phyloP scores from a whole-genome alignment of 2,329 filamentous ascomycete species.

The Cytospora schulzeri region DNA sequence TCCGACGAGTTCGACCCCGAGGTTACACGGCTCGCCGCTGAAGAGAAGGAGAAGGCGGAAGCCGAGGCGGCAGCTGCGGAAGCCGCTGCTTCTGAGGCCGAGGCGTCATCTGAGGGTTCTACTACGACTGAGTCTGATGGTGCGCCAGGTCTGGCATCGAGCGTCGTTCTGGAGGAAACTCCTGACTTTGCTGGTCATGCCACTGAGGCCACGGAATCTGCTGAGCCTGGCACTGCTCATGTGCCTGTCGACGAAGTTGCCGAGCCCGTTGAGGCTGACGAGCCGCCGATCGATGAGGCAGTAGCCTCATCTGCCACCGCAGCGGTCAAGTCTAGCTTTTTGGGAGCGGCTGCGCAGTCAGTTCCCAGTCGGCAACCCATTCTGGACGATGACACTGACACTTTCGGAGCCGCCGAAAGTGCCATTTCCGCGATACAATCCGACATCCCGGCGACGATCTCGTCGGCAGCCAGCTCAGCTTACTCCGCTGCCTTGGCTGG shows the following conservation, averaged over 20 bases:
- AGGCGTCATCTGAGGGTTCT: slow-evolving; percentile 29
- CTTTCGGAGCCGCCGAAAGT: slow-evolving; percentile 42
- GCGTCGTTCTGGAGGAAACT: slow-evolving; percentile 37
- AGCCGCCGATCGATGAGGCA: slow-evolving; percentile 27
- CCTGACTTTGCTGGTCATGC: slow-evolving; percentile 36
- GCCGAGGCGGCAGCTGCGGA: slow-evolving; percentile 40
- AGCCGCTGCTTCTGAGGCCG: slow-evolving; percentile 33
- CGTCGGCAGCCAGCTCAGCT: slow-evolving; percentile 40
- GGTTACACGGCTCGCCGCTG: slow-evolving; percentile 59
- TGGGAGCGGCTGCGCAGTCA: slow-evolving; percentile 54
- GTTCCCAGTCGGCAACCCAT: slow-evolving; percentile 52
- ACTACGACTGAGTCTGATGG: slow-evolving; percentile 35
- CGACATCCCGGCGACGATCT: slow-evolving; percentile 35
- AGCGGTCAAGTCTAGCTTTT: slow-evolving; percentile 49
- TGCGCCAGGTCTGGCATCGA: slow-evolving; percentile 27
- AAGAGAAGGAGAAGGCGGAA: slow-evolving; percentile 39
- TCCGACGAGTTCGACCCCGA: slow-evolving; percentile 79
- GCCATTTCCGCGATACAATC: slow-evolving; percentile 39
- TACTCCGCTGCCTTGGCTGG: slow-evolving; percentile 67
- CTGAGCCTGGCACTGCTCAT: slow-evolving; percentile 28
- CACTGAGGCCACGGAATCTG: slow-evolving; percentile 31
- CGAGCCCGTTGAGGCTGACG: slow-evolving; percentile 21
- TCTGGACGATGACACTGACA: slow-evolving; percentile 52
- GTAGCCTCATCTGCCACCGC: slow-evolving; percentile 34
- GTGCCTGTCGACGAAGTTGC: slow-evolving; percentile 30